A percentile compares a stretch with the other conserved stretches of the same genome.
These are phyloP conservation scores for Thozetella sp. DNA, from an alignment of 495 filamentous ascomycete species.

Conservation along the genomic window DNA sequence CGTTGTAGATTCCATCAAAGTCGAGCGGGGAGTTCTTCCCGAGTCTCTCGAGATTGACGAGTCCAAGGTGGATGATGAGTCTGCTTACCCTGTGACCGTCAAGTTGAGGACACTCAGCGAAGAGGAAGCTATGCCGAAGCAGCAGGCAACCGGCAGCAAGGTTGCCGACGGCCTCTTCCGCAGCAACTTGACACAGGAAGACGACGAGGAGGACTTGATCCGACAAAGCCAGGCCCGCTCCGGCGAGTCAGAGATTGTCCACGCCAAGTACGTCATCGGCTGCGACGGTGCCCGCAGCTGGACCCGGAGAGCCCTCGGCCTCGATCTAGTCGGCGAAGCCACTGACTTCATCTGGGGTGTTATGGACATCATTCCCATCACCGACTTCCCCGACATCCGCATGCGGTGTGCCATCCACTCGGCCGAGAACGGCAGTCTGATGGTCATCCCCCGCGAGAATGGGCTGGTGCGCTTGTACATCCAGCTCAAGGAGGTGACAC, in stretches of 20 bases:
- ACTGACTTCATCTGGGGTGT: slow-evolving; percentile 70
- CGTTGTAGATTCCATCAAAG: slow-evolving; percentile 40
- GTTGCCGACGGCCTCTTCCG: slow-evolving; percentile 47
- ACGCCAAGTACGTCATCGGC: slow-evolving; percentile 68
- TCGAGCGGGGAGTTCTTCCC: slow-evolving; percentile 55
- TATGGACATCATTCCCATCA: slow-evolving; percentile 67
- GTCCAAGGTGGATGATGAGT: slow-evolving; percentile 39
- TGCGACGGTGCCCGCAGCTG: slow-evolving; percentile 70
- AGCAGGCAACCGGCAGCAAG: slow-evolving; percentile 31
- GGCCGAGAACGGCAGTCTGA: slow-evolving; percentile 63
- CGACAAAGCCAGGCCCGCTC: slow-evolving; percentile 27
- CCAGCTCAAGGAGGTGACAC: slow-evolving; percentile 58
- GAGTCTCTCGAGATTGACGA: slow-evolving; percentile 48
- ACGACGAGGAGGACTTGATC: slow-evolving; percentile 54
- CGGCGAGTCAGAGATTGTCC: slow-evolving; percentile 41
- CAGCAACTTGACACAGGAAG: slow-evolving; percentile 52
- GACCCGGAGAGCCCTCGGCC: slow-evolving; percentile 58
- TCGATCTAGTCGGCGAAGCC: slow-evolving; percentile 57
- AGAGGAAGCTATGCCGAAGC: slow-evolving; percentile 42
- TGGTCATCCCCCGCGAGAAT: slow-evolving; percentile 73
- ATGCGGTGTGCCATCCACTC: slow-evolving; percentile 72
- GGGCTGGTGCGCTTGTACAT: slow-evolving; percentile 69
- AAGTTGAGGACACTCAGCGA: slow-evolving; percentile 44
- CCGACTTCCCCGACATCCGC: slow-evolving; percentile 73
- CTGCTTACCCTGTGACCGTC: slow-evolving; percentile 56